Percentiles rank a stretch among this genome's conserved stretches.
Conservation (phyloP, 1,139 yeast species). For the Groenewaldozyma auringiensis region DNA sequence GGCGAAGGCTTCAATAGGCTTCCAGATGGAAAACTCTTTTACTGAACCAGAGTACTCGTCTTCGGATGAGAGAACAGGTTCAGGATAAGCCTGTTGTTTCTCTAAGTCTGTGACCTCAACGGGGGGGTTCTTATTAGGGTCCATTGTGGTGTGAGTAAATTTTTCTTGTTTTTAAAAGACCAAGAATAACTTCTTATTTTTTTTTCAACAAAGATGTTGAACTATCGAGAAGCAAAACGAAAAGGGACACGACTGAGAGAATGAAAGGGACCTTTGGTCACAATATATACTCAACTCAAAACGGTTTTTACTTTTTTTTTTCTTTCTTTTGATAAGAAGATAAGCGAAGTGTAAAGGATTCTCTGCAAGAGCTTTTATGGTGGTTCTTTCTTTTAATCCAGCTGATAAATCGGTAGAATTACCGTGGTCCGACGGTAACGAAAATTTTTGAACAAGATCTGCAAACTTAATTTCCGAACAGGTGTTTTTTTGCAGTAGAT, state of each 20-base stretch:
- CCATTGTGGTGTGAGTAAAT: background rate
- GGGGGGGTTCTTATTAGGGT: background rate
- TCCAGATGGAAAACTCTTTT: conserved; percentile 4
- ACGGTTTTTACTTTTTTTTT: background rate
- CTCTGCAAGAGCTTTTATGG: background rate
- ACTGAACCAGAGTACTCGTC: conserved; percentile 3
- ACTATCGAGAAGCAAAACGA: background rate
- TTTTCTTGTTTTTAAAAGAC: background rate
- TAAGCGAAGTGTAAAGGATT: background rate
- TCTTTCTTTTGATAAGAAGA: background rate
- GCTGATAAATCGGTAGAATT: background rate
- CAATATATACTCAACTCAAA: background rate
- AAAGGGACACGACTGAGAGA: background rate
- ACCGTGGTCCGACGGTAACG: background rate
- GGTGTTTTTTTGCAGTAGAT: background rate
- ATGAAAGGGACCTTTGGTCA: background rate
- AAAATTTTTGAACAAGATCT: background rate
- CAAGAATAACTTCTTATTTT: background rate
- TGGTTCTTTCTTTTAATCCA: background rate
- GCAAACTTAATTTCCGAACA: background rate
- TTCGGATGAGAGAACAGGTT: background rate
- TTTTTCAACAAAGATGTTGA: too few species aligned
- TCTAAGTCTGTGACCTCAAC: background rate
- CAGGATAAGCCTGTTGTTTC: background rate
- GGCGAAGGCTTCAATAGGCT: conserved; percentile 8